Evolutionary conservation across 805 yeast species (phyloP).

Genomic region (Kodamaea fukazawae): DNA sequence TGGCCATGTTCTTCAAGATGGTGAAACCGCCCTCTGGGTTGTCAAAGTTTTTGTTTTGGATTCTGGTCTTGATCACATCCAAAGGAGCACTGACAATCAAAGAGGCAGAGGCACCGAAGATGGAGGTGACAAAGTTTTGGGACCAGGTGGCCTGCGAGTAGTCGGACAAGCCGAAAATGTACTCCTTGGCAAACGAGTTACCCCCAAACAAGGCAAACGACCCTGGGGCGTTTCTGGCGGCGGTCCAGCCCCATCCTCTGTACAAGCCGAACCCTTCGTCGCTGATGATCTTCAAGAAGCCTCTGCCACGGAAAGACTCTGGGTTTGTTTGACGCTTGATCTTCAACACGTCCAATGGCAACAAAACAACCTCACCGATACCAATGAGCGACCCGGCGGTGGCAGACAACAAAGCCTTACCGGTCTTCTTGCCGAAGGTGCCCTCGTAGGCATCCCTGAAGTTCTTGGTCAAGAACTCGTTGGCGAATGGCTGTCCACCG

Average conservation of each 20-base stretch:
- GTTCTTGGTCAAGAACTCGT: slow-evolving; percentile 80
- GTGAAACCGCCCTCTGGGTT: slow-evolving; percentile 93
- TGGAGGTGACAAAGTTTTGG: slow-evolving; percentile 92
- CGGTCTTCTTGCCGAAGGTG: slow-evolving; percentile 87
- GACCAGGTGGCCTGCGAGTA: slow-evolving; percentile 90
- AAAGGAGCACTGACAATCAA: slow-evolving; percentile 95
- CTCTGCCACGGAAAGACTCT: slow-evolving; percentile 98
- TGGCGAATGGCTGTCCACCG: slow-evolving; percentile 99
- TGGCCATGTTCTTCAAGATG: slow-evolving; percentile 88
- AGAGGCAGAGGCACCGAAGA: slow-evolving; percentile 95
- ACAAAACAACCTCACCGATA: slow-evolving; percentile 92
- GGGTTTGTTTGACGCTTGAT: slow-evolving; percentile 99
- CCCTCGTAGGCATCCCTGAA: slow-evolving; percentile 68
- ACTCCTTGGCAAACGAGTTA: slow-evolving; percentile 97
- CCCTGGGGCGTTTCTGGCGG: slow-evolving; percentile 99
- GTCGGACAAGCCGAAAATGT: slow-evolving; percentile 80
- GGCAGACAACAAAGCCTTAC: slow-evolving; percentile 95
- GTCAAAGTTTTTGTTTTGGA: slow-evolving; percentile 94
- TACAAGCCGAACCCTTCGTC: slow-evolving; percentile 95
- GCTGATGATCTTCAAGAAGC: slow-evolving; percentile 75
- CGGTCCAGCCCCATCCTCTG: slow-evolving; percentile 99
- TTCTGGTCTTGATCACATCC: slow-evolving; percentile 97
- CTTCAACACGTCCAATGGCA: slow-evolving; percentile 94
- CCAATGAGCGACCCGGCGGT: slow-evolving; percentile 97
- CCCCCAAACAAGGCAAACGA: slow-evolving; percentile 98